A percentile compares a stretch with the other conserved stretches of the same genome.
Conservation (phyloP, 805 yeast species). For the Hanseniaspora taiwanica region DNA sequence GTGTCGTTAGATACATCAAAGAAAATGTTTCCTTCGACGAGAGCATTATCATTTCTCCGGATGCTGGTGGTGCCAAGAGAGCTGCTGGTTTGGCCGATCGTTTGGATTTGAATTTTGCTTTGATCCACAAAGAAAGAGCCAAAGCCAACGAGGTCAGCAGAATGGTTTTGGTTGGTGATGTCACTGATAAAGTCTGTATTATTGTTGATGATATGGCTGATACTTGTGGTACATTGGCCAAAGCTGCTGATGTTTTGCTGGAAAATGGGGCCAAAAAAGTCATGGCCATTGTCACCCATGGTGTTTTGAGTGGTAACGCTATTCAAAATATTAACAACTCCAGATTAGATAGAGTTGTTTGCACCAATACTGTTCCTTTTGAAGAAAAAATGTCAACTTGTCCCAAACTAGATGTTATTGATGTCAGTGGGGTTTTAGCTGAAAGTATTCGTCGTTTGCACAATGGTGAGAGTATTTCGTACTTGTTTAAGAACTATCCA, state of each 20-base stretch:
- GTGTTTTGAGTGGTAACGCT: slow-evolving; percentile 81
- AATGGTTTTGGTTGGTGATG: slow-evolving; percentile 96
- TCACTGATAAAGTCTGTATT: slow-evolving; percentile 65
- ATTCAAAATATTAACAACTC: slow-evolving; percentile 56
- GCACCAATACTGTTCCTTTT: slow-evolving; percentile 89
- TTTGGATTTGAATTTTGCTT: slow-evolving; percentile 83
- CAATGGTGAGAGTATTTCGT: slow-evolving; percentile 91
- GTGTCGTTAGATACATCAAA: slow-evolving; percentile 67
- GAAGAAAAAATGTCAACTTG: slow-evolving; percentile 45
- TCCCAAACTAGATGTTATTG: slow-evolving; percentile 65
- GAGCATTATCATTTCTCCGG: slow-evolving; percentile 85
- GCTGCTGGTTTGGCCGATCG: slow-evolving; percentile 91
- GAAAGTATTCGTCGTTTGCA: slow-evolving; percentile 91
- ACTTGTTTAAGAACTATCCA: slow-evolving; percentile 64
- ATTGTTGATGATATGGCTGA: slow-evolving; percentile 97
- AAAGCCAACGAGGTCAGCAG: slow-evolving; percentile 88
- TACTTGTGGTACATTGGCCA: slow-evolving; percentile 92
- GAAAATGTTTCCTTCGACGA: slow-evolving; percentile 42
- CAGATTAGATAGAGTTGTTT: slow-evolving; percentile 59
- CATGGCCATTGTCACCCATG: slow-evolving; percentile 91
- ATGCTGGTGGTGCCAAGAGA: slow-evolving; percentile 98
- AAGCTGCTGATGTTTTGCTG: slow-evolving; percentile 80
- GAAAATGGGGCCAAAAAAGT: slow-evolving; percentile 75
- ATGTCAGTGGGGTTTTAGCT: slow-evolving; percentile 76
- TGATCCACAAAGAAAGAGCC: slow-evolving; percentile 92